Evolutionary conservation across 2,329 filamentous ascomycete genomes (phyloP).

Genomic region (Scytalidium sp.): DNA sequence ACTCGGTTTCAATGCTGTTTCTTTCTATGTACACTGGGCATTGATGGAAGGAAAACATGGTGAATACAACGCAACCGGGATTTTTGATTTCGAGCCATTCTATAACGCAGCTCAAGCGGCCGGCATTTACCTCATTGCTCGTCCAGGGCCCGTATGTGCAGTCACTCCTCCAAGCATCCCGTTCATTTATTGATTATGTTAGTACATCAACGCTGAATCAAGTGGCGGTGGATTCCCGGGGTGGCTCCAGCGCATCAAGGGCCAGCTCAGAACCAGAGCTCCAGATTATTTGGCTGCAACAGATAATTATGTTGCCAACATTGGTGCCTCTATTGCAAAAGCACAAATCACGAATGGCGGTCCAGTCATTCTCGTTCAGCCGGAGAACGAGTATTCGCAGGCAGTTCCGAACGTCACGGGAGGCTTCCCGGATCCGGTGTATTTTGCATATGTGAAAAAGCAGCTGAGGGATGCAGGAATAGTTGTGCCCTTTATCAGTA

Average conservation of each 20-base stretch:
- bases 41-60: slow-evolving; percentile 72
- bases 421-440: slow-evolving; percentile 62
- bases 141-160: slow-evolving; percentile 25
- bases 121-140: slow-evolving; percentile 73
- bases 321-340: slow-evolving; percentile 66
- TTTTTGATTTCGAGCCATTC: slow-evolving; percentile 72
- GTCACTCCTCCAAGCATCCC: background rate
- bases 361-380: slow-evolving; percentile 74
- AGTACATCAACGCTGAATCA: slow-evolving; percentile 77
- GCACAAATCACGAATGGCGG: slow-evolving; percentile 82
- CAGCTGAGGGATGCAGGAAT: slow-evolving; percentile 67
- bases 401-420: slow-evolving; percentile 41
- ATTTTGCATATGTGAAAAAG: slow-evolving; percentile 68
- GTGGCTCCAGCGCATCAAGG: slow-evolving; percentile 71
- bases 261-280: slow-evolving; percentile 59
- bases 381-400: slow-evolving; percentile 76
- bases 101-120: slow-evolving; percentile 71
- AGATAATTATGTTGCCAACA: slow-evolving; percentile 53
- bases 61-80: slow-evolving; percentile 65
- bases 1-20: slow-evolving; percentile 75
- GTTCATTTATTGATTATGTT: background rate
- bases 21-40: slow-evolving; percentile 79
- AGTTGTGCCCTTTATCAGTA: slow-evolving; percentile 71
- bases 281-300: slow-evolving; percentile 63
- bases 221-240: slow-evolving; percentile 78